Percentiles rank a stretch among this genome's conserved stretches.
Conservation (phyloP, 2,329 filamentous ascomycete species). For the Scedosporium apiospermum region DNA sequence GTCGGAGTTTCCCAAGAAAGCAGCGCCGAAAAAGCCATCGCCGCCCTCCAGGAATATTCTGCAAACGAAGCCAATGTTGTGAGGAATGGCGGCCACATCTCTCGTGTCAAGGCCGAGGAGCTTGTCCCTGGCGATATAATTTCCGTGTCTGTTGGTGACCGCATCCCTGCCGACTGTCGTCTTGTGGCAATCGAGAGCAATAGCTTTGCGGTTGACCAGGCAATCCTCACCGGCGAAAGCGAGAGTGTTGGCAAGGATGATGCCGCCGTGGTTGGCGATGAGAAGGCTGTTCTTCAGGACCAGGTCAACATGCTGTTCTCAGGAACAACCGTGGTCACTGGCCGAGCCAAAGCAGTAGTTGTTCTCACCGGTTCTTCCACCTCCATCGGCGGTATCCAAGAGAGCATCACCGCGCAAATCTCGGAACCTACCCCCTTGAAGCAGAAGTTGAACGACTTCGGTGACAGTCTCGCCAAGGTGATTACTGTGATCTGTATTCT, state of each 20-base stretch:
- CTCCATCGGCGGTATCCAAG: conserved; percentile 96
- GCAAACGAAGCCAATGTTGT: conserved; percentile 95
- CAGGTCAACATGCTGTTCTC: conserved; percentile 98
- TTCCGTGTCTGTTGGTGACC: conserved; percentile 79
- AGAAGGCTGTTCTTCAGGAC: conserved; percentile 89
- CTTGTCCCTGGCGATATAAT: conserved; percentile 91
- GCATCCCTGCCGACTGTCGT: conserved; percentile 90
- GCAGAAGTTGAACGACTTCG: conserved; percentile 98
- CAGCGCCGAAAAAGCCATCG: conserved; percentile 96
- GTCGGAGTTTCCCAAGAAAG: conserved; percentile 98
- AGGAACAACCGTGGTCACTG: conserved; percentile 92
- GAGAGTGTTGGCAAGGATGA: conserved; percentile 90
- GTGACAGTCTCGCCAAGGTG: conserved; percentile 90
- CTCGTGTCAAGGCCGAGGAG: conserved; percentile 88
- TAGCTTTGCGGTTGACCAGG: conserved; percentile 93
- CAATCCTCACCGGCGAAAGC: conserved; percentile 93
- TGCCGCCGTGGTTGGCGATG: conserved; percentile 56
- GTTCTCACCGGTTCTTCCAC: conserved; percentile 83
- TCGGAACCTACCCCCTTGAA: conserved; percentile 95
- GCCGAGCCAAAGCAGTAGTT: conserved; percentile 83
- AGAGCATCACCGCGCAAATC: conserved; percentile 96
- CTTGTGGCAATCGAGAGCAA: conserved; percentile 89
- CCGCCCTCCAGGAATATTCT: conserved; percentile 95
- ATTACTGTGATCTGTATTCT: conserved; percentile 94
- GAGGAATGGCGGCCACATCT: conserved; percentile 66